Evolutionary conservation across 225 moss, liverwort and hornwort species (phyloP).

Genomic region (Ulota crispa): DNA sequence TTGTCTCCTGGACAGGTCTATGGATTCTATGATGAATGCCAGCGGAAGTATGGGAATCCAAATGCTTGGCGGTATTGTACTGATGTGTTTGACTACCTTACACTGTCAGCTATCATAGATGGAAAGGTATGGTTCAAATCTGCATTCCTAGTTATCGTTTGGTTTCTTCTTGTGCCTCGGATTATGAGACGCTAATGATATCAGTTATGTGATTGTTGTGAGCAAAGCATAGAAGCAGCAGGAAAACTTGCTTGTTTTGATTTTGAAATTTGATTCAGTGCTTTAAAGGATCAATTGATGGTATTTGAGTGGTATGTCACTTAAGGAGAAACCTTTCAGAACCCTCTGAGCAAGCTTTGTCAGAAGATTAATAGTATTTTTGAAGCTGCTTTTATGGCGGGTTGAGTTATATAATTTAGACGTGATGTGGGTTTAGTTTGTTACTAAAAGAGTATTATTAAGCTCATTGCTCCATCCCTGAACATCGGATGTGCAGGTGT

Average conservation of each 20-base stretch:
- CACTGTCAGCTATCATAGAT: slow-evolving; percentile 98
- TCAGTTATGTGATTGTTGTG: neutral
- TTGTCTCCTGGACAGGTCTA: slow-evolving; percentile 65
- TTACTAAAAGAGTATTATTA: neutral
- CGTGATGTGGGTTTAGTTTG: neutral
- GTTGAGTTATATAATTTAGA: neutral
- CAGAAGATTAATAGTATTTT: neutral
- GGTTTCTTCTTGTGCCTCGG: neutral
- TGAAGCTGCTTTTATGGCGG: neutral
- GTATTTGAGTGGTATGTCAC: neutral
- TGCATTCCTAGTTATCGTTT: neutral
- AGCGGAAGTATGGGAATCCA: slow-evolving; percentile 98
- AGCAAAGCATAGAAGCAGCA: neutral
- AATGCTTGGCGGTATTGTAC: slow-evolving; percentile 99
- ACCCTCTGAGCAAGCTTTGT: neutral
- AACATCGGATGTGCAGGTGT: slow-evolving; percentile 62
- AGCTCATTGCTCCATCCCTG: neutral
- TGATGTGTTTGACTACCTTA: slow-evolving; percentile 99
- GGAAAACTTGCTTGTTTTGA: neutral
- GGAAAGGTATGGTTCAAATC: slow-evolving; percentile 65
- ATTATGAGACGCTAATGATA: neutral
- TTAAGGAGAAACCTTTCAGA: neutral
- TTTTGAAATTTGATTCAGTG: neutral
- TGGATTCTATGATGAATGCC: slow-evolving; percentile 99
- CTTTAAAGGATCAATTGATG: neutral